A percentile compares a stretch with the other conserved stretches of the same genome.
Evolutionary conservation across 192 early-diverging fungal genomes (phyloP).

Genomic region (Coemansia pectinata): DNA sequence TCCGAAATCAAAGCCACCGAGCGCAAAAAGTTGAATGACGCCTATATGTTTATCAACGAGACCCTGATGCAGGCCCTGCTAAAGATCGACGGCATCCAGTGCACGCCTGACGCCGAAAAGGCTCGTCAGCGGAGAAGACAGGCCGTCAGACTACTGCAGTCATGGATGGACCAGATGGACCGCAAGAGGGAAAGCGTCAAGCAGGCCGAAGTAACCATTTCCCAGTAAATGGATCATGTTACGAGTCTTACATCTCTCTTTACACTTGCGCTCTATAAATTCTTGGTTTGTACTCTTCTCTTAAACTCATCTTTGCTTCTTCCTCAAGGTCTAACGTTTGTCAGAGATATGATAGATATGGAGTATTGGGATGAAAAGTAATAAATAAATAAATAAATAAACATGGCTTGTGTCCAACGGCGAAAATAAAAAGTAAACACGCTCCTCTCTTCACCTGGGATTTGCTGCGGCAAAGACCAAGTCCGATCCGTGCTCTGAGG

Average conservation of each 20-base stretch:
- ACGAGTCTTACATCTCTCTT: background rate
- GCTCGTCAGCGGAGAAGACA: slow-evolving; percentile 72
- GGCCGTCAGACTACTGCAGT: slow-evolving; percentile 72
- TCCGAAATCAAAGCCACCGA: slow-evolving; percentile 44
- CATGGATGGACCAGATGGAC: slow-evolving; percentile 77
- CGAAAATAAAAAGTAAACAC: background rate
- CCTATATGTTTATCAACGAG: slow-evolving; percentile 68
- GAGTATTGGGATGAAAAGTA: too few relatives aligned
- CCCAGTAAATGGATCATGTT: slow-evolving; percentile 14
- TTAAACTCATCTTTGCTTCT: too few relatives aligned
- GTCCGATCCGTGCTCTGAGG: slow-evolving; percentile 51
- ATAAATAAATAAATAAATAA: background rate
- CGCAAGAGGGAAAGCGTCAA: slow-evolving; percentile 62
- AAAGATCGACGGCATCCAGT: slow-evolving; percentile 72
- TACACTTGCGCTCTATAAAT: background rate
- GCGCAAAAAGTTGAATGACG: slow-evolving; percentile 67
- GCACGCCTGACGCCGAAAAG: slow-evolving; percentile 66
- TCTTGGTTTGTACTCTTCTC: background rate
- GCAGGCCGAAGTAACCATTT: slow-evolving; percentile 53
- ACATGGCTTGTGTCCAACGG: background rate
- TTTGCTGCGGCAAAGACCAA: slow-evolving; percentile 53
- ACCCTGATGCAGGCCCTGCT: slow-evolving; percentile 77
- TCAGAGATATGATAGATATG: too few relatives aligned
- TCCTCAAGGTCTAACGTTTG: too few relatives aligned
- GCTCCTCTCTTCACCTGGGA: slow-evolving; percentile 13